phyloP scores from a whole-genome alignment of 192 early-diverging fungal genomes.

The Coemansia sp. region DNA sequence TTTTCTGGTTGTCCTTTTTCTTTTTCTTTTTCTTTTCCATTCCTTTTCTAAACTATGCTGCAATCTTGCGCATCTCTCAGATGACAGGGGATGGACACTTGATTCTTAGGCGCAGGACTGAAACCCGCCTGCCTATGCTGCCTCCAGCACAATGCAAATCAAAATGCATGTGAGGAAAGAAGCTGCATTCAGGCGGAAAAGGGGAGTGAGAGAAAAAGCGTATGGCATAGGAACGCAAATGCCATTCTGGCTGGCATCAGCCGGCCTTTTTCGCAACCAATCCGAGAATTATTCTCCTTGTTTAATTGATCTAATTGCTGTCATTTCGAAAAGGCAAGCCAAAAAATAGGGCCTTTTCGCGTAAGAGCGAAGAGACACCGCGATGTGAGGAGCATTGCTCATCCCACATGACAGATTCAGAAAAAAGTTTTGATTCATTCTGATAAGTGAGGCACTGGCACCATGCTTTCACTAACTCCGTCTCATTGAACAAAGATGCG shows the following conservation, averaged over 20 bases:
- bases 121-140: background rate
- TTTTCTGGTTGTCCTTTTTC: background rate
- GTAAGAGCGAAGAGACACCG: no score
- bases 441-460: no score
- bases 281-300: background rate
- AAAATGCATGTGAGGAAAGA: conserved; percentile 1
- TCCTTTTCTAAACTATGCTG: no score
- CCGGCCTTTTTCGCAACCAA: background rate
- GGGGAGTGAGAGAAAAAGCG: background rate
- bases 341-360: no score
- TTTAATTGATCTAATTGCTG: no score
- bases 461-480: background rate
- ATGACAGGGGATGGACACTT: background rate
- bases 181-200: background rate
- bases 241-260: background rate
- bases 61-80: background rate
- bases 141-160: background rate
- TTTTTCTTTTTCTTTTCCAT: background rate
- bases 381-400: no score
- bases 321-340: no score
- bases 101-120: background rate
- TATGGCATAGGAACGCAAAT: background rate
- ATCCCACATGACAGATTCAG: no score
- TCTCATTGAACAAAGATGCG: background rate
- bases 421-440: no score